Conservation (phyloP, 139 green algal species). For the Auxenochlorella pyrenoidosa region DNA sequence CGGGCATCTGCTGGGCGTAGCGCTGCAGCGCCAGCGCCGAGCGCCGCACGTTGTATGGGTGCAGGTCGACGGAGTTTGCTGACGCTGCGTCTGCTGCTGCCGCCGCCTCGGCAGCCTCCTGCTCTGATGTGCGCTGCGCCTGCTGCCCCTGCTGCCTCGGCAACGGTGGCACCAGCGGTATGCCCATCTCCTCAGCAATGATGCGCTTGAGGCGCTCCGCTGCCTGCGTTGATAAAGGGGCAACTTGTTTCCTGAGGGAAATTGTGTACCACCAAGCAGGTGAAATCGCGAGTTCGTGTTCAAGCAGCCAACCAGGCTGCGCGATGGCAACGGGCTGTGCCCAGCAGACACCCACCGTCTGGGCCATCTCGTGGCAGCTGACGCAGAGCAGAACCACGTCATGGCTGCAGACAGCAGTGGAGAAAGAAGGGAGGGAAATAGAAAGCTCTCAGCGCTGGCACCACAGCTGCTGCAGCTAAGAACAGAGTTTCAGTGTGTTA, state of each 20-base stretch:
- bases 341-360: background rate
- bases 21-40: constrained; percentile 50
- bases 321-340: too few relatives aligned
- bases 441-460: background rate
- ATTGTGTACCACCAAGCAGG: background rate
- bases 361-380: constrained; percentile 21
- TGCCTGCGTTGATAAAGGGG: background rate
- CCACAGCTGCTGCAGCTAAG: too few relatives aligned
- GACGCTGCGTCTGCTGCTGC: background rate
- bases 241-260: background rate
- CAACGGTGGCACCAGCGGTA: constrained; percentile 66
- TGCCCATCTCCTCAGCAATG: constrained; percentile 60
- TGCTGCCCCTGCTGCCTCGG: background rate
- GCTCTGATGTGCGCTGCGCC: background rate
- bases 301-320: too few relatives aligned
- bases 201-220: constrained; percentile 72
- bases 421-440: background rate
- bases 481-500: too few relatives aligned
- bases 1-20: constrained; percentile 40
- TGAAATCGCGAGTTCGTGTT: background rate
- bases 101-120: background rate
- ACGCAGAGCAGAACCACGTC: constrained; percentile 88
- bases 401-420: constrained; percentile 48
- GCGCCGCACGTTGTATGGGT: constrained; percentile 47
- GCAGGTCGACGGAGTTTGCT: background rate